These are phyloP conservation scores for Mycena amicta DNA, from an alignment of 768 basidiomycete genomes.

Conservation along the genomic window DNA sequence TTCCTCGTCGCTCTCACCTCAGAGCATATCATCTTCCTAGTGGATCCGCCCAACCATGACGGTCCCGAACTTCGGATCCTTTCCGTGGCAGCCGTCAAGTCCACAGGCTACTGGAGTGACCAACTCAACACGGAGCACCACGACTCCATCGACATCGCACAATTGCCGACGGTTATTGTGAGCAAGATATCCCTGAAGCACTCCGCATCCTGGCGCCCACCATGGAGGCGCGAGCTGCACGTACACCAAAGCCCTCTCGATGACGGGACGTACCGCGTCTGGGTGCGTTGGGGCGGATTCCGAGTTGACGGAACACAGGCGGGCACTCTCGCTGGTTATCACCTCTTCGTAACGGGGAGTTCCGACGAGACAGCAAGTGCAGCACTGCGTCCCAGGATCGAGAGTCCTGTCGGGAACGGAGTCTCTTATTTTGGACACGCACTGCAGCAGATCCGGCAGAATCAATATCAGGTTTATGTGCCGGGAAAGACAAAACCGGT, in stretches of 20 bases:
- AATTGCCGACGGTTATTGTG: not conserved
- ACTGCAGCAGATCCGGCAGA: not conserved
- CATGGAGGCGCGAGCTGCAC: not conserved
- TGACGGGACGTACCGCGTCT: conserved; percentile 3
- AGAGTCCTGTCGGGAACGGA: not conserved
- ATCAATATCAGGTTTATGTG: not conserved
- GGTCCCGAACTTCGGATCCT: not conserved
- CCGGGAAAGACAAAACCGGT: not conserved
- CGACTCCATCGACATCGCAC: not conserved
- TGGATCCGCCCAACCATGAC: not conserved
- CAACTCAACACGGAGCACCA: not conserved
- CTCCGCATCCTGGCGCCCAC: not conserved
- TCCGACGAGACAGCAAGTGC: not conserved
- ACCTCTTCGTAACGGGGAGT: not conserved
- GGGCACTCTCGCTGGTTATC: not conserved
- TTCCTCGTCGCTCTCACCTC: not conserved
- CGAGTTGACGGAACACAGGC: not conserved
- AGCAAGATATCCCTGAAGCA: not conserved
- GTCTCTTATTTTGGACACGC: conserved; percentile 7
- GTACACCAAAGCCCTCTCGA: conserved; percentile 7
- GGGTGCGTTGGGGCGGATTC: not conserved
- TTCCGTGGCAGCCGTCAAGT: not conserved
- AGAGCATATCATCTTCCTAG: not conserved
- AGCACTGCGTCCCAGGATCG: not conserved
- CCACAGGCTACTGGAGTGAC: not conserved